Conservation (phyloP, 805 yeast genomes). For the Saturnispora mendoncae region DNA sequence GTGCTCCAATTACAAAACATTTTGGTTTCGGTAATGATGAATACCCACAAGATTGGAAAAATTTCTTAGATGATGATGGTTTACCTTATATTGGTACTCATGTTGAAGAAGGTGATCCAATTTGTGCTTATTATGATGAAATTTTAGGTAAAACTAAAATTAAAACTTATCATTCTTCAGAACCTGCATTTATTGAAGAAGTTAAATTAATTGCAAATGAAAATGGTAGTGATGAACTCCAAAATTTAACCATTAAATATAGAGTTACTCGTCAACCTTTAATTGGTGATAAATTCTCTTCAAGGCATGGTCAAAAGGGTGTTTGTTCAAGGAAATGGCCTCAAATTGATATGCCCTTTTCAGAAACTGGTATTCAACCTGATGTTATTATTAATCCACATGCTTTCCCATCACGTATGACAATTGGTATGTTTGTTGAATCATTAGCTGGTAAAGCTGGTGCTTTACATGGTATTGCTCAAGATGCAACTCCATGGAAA, state of each 20-base stretch:
- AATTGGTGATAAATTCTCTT: slow-evolving; percentile 96
- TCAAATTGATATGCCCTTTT: slow-evolving; percentile 90
- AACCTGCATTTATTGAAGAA: slow-evolving; percentile 92
- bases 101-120: slow-evolving; percentile 93
- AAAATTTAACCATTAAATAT: slow-evolving; percentile 76
- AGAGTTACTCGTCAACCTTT: slow-evolving; percentile 86
- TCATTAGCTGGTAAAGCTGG: slow-evolving; percentile 98
- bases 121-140: slow-evolving; percentile 88
- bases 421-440: slow-evolving; percentile 99
- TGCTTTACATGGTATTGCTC: slow-evolving; percentile 94
- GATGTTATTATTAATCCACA: slow-evolving; percentile 97
- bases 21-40: slow-evolving; percentile 90
- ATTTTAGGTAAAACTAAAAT: slow-evolving; percentile 83
- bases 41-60: slow-evolving; percentile 89
- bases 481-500: slow-evolving; percentile 94
- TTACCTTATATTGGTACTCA: slow-evolving; percentile 81
- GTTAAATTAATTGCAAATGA: slow-evolving; percentile 90
- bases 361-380: slow-evolving; percentile 94
- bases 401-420: slow-evolving; percentile 99
- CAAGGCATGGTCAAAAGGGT: slow-evolving; percentile 98
- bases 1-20: slow-evolving; percentile 91
- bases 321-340: slow-evolving; percentile 99
- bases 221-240: slow-evolving; percentile 66
- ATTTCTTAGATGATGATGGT: slow-evolving; percentile 85
- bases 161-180: slow-evolving; percentile 87